Conservation (phyloP, 257 asterid species). For the Solanum clarkiae region DNA sequence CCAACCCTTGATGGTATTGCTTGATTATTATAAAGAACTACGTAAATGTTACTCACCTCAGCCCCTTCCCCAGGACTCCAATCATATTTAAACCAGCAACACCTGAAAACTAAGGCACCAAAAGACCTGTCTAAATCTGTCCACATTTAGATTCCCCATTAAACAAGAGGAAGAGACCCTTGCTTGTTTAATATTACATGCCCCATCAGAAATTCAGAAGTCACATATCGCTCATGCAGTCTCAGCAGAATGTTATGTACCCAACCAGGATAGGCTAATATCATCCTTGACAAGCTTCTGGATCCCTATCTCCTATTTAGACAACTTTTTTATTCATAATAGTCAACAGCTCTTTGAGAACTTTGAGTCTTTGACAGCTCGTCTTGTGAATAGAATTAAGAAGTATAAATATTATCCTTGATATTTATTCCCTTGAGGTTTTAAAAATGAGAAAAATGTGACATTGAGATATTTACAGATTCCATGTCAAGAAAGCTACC, state of each 20-base stretch:
- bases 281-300: not conserved
- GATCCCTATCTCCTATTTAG: not conserved
- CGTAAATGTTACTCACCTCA: not conserved
- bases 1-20: not conserved
- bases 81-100: not conserved
- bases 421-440: not conserved
- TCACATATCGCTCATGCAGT: not conserved
- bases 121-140: not conserved
- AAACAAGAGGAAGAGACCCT: not conserved
- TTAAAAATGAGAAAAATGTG: not conserved
- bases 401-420: not conserved
- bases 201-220: not conserved
- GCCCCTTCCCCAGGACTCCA: not conserved
- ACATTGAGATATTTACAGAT: not conserved
- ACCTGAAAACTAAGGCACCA: not conserved
- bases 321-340: not conserved
- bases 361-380: not conserved
- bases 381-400: not conserved
- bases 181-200: not conserved
- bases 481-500: not conserved
- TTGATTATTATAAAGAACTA: not conserved
- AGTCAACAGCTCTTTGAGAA: not conserved
- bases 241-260: not conserved
- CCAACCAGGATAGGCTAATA: not conserved
- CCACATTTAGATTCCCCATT: not conserved